Percentiles rank a stretch among this genome's conserved stretches.
phyloP scores from a whole-genome alignment of 2,329 filamentous ascomycete species.

The Aureobasidium subglaciale region DNA sequence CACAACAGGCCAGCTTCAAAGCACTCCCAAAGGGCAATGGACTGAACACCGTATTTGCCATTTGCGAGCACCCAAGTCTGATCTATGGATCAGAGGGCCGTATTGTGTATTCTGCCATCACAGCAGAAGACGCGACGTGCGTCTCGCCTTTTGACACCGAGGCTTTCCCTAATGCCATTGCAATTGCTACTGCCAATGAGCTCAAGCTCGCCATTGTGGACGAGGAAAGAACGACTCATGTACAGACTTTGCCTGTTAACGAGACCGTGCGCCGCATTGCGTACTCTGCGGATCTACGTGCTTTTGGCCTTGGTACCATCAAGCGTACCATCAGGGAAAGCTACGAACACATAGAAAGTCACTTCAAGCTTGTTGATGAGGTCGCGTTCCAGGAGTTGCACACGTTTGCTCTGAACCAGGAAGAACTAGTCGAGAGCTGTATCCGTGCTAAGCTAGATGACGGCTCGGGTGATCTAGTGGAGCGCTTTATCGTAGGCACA shows the following conservation, averaged over 20 bases:
- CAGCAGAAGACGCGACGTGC: slow-evolving; percentile 73
- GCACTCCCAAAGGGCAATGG: slow-evolving; percentile 60
- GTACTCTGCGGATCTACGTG: slow-evolving; percentile 70
- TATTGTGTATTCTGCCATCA: slow-evolving; percentile 88
- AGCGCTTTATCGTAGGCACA: slow-evolving; percentile 88
- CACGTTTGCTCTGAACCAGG: slow-evolving; percentile 55
- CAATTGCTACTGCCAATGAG: slow-evolving; percentile 68
- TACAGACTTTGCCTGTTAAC: slow-evolving; percentile 68
- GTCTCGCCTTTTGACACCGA: slow-evolving; percentile 77
- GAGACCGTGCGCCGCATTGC: slow-evolving; percentile 82
- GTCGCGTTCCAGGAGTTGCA: slow-evolving; percentile 75
- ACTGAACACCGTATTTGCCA: slow-evolving; percentile 78
- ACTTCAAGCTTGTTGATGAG: slow-evolving; percentile 87
- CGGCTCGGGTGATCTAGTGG: slow-evolving; percentile 46
- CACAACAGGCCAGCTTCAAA: slow-evolving; percentile 75
- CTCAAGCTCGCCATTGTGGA: slow-evolving; percentile 78
- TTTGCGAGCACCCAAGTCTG: slow-evolving; percentile 86
- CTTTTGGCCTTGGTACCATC: slow-evolving; percentile 83
- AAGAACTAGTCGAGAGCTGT: slow-evolving; percentile 79
- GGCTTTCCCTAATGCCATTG: slow-evolving; percentile 72
- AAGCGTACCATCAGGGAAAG: slow-evolving; percentile 63
- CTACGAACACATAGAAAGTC: slow-evolving; percentile 68
- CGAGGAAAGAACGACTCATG: slow-evolving; percentile 77
- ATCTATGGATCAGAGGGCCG: slow-evolving; percentile 86
- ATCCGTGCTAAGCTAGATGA: slow-evolving; percentile 67